phyloP scores from a whole-genome alignment of 2,329 filamentous ascomycete species.

The Penicillium frequentans region DNA sequence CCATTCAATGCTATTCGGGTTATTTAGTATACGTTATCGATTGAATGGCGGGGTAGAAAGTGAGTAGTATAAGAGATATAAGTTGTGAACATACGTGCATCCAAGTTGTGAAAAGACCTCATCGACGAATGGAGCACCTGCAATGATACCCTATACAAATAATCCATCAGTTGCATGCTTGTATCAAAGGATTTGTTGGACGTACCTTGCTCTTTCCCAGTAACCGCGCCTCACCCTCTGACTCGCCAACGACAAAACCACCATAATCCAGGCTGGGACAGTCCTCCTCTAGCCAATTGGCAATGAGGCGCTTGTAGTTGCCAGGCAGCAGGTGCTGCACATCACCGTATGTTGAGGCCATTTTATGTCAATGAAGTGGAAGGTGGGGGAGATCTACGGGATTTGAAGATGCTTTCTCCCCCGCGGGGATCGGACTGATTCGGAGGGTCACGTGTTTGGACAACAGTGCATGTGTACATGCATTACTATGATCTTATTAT shows the following conservation, averaged over 20 bases:
- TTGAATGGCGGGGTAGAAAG: background rate
- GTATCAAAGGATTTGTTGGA: background rate
- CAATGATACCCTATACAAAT: constrained; percentile 67
- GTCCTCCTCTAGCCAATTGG: constrained; percentile 90
- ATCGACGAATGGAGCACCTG: constrained; percentile 91
- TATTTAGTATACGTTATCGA: background rate
- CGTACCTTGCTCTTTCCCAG: constrained; percentile 58
- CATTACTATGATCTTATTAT: background rate
- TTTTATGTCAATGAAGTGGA: constrained; percentile 17
- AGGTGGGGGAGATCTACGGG: constrained; percentile 8
- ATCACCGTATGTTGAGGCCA: constrained; percentile 60
- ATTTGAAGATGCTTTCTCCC: constrained; percentile 6
- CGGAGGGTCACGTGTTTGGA: constrained; percentile 12
- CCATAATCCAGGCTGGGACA: constrained; percentile 96
- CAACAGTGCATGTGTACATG: background rate
- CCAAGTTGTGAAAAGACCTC: constrained; percentile 89
- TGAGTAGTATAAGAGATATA: background rate
- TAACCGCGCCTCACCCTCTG: constrained; percentile 45
- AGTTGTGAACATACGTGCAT: constrained; percentile 60
- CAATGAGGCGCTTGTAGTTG: constrained; percentile 78
- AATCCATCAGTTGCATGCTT: background rate
- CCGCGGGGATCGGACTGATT: constrained; percentile 9
- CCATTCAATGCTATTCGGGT: constrained; percentile 71
- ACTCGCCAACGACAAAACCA: constrained; percentile 85
- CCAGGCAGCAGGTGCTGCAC: constrained; percentile 75